A percentile compares a stretch with the other conserved stretches of the same genome.
These are phyloP conservation scores for Calonectria henricotiae DNA, from an alignment of 2,329 filamentous ascomycete species.

Conservation along the genomic window DNA sequence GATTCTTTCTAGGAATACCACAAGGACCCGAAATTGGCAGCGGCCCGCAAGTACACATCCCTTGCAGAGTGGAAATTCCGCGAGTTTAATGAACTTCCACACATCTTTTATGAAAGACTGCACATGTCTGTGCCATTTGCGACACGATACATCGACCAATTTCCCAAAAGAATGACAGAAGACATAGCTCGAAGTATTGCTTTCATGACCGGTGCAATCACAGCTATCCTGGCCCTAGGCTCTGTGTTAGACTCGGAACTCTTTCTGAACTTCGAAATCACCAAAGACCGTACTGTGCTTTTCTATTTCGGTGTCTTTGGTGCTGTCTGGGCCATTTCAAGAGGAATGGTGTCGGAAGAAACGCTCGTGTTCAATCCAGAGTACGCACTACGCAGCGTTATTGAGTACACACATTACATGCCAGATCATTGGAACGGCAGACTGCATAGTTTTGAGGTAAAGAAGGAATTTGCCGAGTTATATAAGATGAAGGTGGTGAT, in stretches of 20 bases:
- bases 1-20: conserved; percentile 83
- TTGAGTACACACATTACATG: conserved; percentile 93
- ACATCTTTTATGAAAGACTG: conserved; percentile 90
- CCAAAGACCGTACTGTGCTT: conserved; percentile 87
- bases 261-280: conserved; percentile 93
- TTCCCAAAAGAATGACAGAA: conserved; percentile 94
- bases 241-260: conserved; percentile 92
- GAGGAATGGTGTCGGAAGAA: conserved; percentile 89
- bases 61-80: conserved; percentile 98
- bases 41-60: conserved; percentile 87
- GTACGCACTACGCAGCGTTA: conserved; percentile 89
- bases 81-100: conserved; percentile 96
- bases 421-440: conserved; percentile 90
- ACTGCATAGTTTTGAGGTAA: conserved; percentile 95
- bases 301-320: conserved; percentile 92
- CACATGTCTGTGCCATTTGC: conserved; percentile 98
- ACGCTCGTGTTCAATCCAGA: conserved; percentile 93
- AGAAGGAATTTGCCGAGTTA: conserved; percentile 88
- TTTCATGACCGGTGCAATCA: conserved; percentile 89
- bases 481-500: conserved; percentile 95
- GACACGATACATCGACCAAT: conserved; percentile 93
- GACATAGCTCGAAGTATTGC: conserved; percentile 88
- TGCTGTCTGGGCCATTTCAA: conserved; percentile 86
- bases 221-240: conserved; percentile 86
- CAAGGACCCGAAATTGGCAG: conserved; percentile 91